A percentile compares a stretch with the other conserved stretches of the same genome.
Conservation (phyloP, 805 yeast genomes). For the Saccharomycopsis olivae region DNA sequence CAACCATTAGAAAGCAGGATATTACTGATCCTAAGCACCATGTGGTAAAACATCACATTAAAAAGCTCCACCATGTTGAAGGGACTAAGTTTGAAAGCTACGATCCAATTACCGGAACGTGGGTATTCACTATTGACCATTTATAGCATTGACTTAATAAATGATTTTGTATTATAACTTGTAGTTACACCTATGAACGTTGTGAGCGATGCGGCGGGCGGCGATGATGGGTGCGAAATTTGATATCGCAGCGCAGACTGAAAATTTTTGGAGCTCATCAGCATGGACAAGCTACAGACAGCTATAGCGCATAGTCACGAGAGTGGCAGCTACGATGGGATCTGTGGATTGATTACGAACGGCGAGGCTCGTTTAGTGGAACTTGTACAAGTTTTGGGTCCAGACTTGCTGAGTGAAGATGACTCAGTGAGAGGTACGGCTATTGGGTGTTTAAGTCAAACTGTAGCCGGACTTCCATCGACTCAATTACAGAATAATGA, state of each 20-base stretch:
- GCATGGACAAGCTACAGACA: no score
- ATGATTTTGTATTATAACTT: no score
- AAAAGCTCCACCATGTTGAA: conserved; percentile 49
- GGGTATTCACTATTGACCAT: not conserved
- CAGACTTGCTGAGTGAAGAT: conserved; percentile 37
- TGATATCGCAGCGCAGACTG: no score
- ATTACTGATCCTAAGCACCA: conserved; percentile 73
- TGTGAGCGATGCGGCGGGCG: no score
- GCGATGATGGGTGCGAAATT: no score
- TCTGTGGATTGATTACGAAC: no score
- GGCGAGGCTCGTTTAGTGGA: conserved; percentile 6
- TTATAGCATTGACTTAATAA: not conserved
- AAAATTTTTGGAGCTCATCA: no score
- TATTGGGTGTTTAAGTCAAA: conserved; percentile 30
- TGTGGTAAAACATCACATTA: conserved; percentile 55
- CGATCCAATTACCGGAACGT: conserved; percentile 15
- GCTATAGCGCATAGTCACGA: no score
- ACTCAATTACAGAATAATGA: conserved; percentile 32
- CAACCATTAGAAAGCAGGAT: conserved; percentile 57
- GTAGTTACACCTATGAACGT: no score
- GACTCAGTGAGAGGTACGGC: conserved; percentile 31
- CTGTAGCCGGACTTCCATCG: conserved; percentile 24
- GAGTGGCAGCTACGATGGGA: no score
- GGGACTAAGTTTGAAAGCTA: conserved; percentile 61
- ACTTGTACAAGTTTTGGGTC: conserved; percentile 32